phyloP scores from a whole-genome alignment of 257 asterid species.

The Agastache rugosa region DNA sequence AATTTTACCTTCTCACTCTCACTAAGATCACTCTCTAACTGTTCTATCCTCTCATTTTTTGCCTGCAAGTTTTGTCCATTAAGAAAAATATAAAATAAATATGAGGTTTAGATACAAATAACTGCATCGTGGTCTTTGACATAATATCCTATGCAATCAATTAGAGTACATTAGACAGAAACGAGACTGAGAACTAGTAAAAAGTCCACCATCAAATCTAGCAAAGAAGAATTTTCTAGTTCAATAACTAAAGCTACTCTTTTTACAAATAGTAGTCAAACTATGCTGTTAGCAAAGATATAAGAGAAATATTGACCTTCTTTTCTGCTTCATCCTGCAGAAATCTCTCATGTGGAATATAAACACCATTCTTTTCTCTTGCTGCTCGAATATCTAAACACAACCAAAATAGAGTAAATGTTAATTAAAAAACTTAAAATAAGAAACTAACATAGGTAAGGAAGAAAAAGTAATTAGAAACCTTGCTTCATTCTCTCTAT shows the following conservation, averaged over 20 bases:
- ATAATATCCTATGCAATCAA: not conserved
- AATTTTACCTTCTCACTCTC: slow-evolving; percentile 59
- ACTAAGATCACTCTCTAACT: slow-evolving; percentile 66
- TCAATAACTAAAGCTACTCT: slow-evolving; percentile 10
- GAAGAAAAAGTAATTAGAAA: slow-evolving; percentile 30
- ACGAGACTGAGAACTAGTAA: not conserved
- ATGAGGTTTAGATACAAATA: slow-evolving; percentile 13
- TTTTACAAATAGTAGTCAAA: not conserved
- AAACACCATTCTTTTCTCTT: slow-evolving; percentile 86
- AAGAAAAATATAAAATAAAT: slow-evolving; percentile 9
- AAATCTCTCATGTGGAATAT: slow-evolving; percentile 85
- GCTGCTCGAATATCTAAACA: slow-evolving; percentile 83
- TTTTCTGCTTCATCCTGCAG: slow-evolving; percentile 80
- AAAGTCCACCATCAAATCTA: not conserved
- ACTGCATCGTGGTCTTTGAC: not conserved
- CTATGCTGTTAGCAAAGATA: slow-evolving; percentile 3
- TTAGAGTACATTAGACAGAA: not conserved
- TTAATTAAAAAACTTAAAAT: slow-evolving; percentile 1
- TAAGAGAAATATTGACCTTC: slow-evolving; percentile 54
- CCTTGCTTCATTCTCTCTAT: slow-evolving; percentile 92
- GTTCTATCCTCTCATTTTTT: slow-evolving; percentile 72
- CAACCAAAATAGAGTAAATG: slow-evolving; percentile 2
- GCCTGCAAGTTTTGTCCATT: slow-evolving; percentile 59
- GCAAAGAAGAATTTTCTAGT: not conserved
- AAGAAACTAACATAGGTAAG: slow-evolving; percentile 3